Evolutionary conservation across 306 rosid species (phyloP), one percentile per base, ranked within the genome.

Genomic region (Begonia loranthoides): DNA sequence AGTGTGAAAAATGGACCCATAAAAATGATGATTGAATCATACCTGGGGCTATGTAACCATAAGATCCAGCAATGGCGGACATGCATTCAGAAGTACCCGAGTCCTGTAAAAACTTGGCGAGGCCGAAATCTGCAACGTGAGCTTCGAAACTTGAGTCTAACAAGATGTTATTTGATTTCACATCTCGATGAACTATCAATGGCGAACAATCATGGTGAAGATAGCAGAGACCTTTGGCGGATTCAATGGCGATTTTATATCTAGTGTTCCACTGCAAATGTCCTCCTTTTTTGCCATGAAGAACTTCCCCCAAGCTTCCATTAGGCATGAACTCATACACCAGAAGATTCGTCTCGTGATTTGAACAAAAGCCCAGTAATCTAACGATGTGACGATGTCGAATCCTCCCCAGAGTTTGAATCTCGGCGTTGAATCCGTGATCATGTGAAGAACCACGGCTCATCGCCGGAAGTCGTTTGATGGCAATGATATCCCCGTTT

Each of bases 11-110:
- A 28, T 28, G 36, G 36, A 28, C 5, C 36, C 8, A 28, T 43
- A 1, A 43, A 43, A 12, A 43, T 12, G 47, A 10, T 10, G 47
- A 43, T 10, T 10, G 47, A n/a, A 43, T 43, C 47, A 15, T 79
- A 89, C 97, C 97, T 67, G 97, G 97, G 41, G 97, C 97, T 52
- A 85, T 89, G 74, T 89, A 89, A 65, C 97, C 97, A 52, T 89
- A 89, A 48, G 97, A 89, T 53, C 97, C 97, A 45, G 97, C 97
- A 71, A 89, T 89, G 36, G 94, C 97, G 17, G 97, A 89, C 97
- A 89, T 89, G 79, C 97, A 89, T 54, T 89, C 97, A 3, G 97
- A 89, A 22, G 97, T 82, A 46, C 97, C 97, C 1, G 97, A 89
- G 65, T 89, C 97, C 72, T 89, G 97, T 43, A 89, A 77, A 65